These are phyloP conservation scores for Aphanocladium album DNA, from an alignment of 2,329 filamentous ascomycete genomes.

Conservation along the genomic window DNA sequence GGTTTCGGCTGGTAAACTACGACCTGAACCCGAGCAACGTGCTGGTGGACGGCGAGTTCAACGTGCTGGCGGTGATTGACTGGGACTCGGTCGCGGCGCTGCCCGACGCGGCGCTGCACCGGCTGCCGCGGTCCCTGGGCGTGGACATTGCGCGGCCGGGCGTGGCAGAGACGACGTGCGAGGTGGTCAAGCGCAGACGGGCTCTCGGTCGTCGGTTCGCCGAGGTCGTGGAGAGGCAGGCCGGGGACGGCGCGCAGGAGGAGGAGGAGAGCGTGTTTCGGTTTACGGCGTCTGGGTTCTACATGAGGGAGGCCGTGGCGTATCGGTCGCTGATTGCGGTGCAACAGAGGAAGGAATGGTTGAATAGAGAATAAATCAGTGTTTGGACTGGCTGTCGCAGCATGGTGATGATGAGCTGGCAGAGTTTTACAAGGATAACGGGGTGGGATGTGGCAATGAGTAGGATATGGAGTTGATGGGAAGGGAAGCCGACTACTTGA, in stretches of 20 bases:
- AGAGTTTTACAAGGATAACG: no score
- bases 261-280: neutral
- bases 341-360: neutral
- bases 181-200: neutral
- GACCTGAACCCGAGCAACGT: slow-evolving; percentile 36
- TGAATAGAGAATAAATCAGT: neutral
- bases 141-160: neutral
- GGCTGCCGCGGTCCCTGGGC: neutral
- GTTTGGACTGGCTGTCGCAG: no score
- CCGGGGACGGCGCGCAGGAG: no score
- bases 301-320: slow-evolving; percentile 1
- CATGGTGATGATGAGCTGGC: no score
- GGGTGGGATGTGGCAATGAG: no score
- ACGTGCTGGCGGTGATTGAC: slow-evolving; percentile 34
- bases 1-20: slow-evolving; percentile 17
- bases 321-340: slow-evolving; percentile 3
- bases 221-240: no score
- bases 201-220: neutral
- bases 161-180: neutral
- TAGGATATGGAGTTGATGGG: no score
- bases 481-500: no score
- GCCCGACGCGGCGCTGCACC: slow-evolving; percentile 1
- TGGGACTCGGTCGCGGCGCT: slow-evolving; percentile 34
- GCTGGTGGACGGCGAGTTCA: slow-evolving; percentile 31
- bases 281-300: neutral